Evolutionary conservation across 2,329 filamentous ascomycete genomes (phyloP), one percentile per base, ranked within the genome.

Genomic region (Ilyonectria robusta): DNA sequence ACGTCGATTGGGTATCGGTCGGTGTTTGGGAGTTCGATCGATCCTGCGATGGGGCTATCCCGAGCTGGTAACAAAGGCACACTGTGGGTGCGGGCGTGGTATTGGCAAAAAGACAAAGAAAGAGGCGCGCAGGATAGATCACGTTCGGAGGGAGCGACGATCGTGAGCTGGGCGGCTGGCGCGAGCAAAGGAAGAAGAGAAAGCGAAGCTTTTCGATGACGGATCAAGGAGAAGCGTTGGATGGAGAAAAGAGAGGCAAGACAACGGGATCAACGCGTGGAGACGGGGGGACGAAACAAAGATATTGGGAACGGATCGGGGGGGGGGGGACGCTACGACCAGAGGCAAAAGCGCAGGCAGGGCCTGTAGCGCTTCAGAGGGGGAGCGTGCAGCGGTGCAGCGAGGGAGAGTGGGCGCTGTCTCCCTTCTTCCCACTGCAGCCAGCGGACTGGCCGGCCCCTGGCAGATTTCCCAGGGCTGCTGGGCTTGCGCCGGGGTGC

Each of bases 1-100:
- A 78, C 72, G 75, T 78, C 73, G 71, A 71, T 66, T 69, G 58
- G 68, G 70, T 70, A 67, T 75, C 68, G 62, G 68, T 70, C 66
- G 66, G 68, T 73, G 72, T 70, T 66, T 64, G 67, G 55, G 60
- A 60, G 23, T 74, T 69, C 64, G 47, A 76, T 76, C 74, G 74
- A 70, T 76, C 74, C 74, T 76, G 74, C 74, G 74, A 76, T 72
- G 71, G 66, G 68, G 65, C 53, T 65, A 69, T 75, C 72, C 71
- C 61, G 68, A 71, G 63, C 35, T 54, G 29, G 59, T 46, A 54
- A 44, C 51, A 59, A 62, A 57, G 56, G 61, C 59, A 65, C 62
- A 57, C 53, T 56, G 57, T 31, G 37, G 59, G 63, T 61, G 63
- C 63, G 48, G n/a, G 10, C 48, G 48, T 53, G 48, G n/a, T n/a